Percentiles rank a stretch among this genome's conserved stretches.
These are phyloP conservation scores for Pseudogymnoascus verrucosus DNA, from an alignment of 2,329 filamentous ascomycete species.

Conservation along the genomic window DNA sequence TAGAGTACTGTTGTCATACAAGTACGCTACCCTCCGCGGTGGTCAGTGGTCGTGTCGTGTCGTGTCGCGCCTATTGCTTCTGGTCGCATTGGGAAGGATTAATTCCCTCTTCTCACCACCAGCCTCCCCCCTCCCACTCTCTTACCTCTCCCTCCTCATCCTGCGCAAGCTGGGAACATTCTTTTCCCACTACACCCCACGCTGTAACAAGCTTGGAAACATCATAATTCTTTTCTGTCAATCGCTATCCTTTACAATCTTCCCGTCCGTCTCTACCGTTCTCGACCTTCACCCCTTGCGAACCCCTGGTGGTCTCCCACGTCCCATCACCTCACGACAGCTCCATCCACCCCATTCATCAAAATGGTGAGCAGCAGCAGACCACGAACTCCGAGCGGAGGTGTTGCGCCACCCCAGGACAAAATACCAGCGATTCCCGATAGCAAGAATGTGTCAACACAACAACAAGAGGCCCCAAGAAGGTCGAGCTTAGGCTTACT, in stretches of 20 bases:
- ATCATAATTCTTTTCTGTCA: neutral
- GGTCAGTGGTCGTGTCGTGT: neutral
- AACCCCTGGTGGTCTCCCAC: neutral
- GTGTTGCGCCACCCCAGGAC: conserved; percentile 26
- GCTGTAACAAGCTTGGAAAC: neutral
- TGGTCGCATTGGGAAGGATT: conserved; percentile 7
- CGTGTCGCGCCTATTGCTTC: neutral
- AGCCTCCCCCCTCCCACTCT: neutral
- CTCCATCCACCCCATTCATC: conserved; percentile 20
- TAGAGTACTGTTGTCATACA: neutral
- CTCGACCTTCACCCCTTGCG: neutral
- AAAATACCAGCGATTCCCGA: conserved; percentile 30
- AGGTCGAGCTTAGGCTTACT: conserved; percentile 49
- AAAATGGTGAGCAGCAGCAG: conserved; percentile 27
- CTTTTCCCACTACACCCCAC: neutral
- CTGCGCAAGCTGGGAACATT: neutral
- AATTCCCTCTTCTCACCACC: conserved; percentile 5
- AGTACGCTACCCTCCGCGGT: neutral
- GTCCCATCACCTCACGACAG: conserved; percentile 4
- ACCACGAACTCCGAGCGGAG: conserved; percentile 30
- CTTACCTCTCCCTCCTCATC: neutral
- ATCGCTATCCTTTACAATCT: neutral
- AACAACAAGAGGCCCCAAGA: conserved; percentile 27
- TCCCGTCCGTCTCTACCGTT: neutral
- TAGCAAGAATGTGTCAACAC: conserved; percentile 24